phyloP scores from a whole-genome alignment of 768 basidiomycete species.

The Pholiota conissans region DNA sequence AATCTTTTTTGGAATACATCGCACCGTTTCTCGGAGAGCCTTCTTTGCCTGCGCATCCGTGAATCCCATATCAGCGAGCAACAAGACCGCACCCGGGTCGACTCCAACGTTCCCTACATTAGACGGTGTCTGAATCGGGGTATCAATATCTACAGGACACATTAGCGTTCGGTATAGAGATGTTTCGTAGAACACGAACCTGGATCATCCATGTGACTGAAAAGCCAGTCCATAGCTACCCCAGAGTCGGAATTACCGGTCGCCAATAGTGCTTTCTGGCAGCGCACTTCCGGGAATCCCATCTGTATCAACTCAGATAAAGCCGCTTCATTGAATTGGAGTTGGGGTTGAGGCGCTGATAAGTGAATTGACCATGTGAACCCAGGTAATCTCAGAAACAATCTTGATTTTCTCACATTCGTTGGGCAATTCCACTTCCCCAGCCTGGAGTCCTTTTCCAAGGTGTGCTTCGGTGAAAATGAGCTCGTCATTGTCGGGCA shows the following conservation, averaged over 20 bases:
- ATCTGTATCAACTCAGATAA: constrained; percentile 80
- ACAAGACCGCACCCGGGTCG: constrained; percentile 63
- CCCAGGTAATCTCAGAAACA: background rate
- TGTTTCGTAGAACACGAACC: constrained; percentile 44
- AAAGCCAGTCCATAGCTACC: constrained; percentile 94
- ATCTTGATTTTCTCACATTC: constrained; percentile 25
- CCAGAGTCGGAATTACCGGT: constrained; percentile 79
- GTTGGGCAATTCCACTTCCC: constrained; percentile 71
- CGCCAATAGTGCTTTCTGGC: constrained; percentile 87
- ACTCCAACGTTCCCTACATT: constrained; percentile 40
- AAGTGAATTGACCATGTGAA: background rate
- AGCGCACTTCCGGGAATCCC: constrained; percentile 88
- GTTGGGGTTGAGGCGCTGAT: constrained; percentile 26
- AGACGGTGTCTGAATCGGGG: constrained; percentile 51
- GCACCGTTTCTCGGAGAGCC: constrained; percentile 82
- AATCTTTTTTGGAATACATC: background rate
- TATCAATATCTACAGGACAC: constrained; percentile 73
- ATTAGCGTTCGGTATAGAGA: background rate
- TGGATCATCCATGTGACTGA: constrained; percentile 92
- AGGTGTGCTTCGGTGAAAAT: constrained; percentile 59
- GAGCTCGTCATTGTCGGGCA: constrained; percentile 61
- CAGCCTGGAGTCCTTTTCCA: constrained; percentile 67
- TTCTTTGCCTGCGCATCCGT: constrained; percentile 79
- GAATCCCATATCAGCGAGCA: constrained; percentile 94
- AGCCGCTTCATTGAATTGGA: constrained; percentile 69